These are phyloP conservation scores for Funneliformis mosseae DNA, from an alignment of 192 early-diverging fungal species.

Conservation along the genomic window DNA sequence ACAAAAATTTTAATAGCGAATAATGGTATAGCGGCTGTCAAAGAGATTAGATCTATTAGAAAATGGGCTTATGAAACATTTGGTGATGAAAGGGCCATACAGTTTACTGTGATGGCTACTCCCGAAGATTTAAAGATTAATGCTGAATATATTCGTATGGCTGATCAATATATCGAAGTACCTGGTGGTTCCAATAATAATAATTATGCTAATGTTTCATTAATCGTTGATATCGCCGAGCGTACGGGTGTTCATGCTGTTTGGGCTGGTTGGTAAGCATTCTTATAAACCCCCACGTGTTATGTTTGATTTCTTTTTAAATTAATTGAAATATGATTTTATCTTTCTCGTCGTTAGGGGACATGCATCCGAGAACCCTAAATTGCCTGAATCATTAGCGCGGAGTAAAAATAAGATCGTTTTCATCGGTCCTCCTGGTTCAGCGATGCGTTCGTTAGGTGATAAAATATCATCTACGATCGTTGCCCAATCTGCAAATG, in stretches of 20 bases:
- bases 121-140: constrained; percentile 97
- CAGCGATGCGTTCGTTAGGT: constrained; percentile 97
- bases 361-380: constrained; percentile 97
- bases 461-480: constrained; percentile 99
- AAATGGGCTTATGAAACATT: constrained; percentile 99
- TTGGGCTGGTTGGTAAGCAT: constrained; percentile 89
- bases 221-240: constrained; percentile 98
- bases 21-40: constrained; percentile 99
- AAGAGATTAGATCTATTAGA: constrained; percentile 96
- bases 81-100: constrained; percentile 93
- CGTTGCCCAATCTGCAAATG: constrained; percentile 95
- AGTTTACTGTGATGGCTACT: constrained; percentile 98
- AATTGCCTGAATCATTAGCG: constrained; percentile 89
- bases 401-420: constrained; percentile 79
- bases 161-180: constrained; percentile 98
- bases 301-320: neutral
- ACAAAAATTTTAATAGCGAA: constrained; percentile 97
- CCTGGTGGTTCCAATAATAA: constrained; percentile 98
- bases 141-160: constrained; percentile 99
- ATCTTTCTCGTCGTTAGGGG: constrained; percentile 58
- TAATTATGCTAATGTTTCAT: constrained; percentile 98
- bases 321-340: neutral
- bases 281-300: neutral
- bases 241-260: constrained; percentile 93
- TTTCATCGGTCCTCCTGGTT: constrained; percentile 96